These are phyloP conservation scores for Fonsecaea multimorphosa DNA, from an alignment of 2,329 filamentous ascomycete species.

Conservation along the genomic window DNA sequence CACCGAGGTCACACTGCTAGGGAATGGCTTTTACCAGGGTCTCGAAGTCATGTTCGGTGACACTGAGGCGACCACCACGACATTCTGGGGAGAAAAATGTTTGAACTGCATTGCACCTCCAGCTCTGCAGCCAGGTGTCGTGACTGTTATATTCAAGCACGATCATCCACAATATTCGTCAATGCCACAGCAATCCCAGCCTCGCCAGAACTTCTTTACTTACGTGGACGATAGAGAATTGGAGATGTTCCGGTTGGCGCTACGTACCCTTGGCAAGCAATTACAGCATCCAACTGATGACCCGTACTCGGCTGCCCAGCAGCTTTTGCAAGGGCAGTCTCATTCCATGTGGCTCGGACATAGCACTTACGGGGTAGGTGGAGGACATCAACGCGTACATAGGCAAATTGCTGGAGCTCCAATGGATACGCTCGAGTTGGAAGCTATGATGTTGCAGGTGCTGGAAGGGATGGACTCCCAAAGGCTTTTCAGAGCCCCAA, in stretches of 20 bases:
- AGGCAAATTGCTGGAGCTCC: constrained; percentile 51
- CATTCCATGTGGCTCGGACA: constrained; percentile 37
- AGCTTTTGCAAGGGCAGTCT: constrained; percentile 44
- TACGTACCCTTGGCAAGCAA: constrained; percentile 55
- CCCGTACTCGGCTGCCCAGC: constrained; percentile 56
- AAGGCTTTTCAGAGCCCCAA: constrained; percentile 54
- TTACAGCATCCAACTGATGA: constrained; percentile 57
- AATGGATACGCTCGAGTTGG: constrained; percentile 60
- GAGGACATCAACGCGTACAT: constrained; percentile 54
- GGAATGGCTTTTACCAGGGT: constrained; percentile 77
- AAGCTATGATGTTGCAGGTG: constrained; percentile 72
- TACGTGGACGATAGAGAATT: constrained; percentile 64
- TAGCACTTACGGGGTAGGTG: constrained; percentile 49
- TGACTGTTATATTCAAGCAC: constrained; percentile 72
- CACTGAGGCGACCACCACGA: constrained; percentile 71
- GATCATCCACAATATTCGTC: constrained; percentile 57
- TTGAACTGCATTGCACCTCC: constrained; percentile 80
- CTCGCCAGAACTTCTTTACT: constrained; percentile 66
- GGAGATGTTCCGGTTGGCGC: constrained; percentile 54
- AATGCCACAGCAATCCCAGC: constrained; percentile 50
- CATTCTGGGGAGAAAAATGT: constrained; percentile 80
- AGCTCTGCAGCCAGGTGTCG: constrained; percentile 68
- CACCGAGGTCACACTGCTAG: constrained; percentile 84
- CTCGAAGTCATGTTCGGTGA: constrained; percentile 87
- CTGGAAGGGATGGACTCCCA: constrained; percentile 74